A percentile compares a stretch with the other conserved stretches of the same genome.
Conservation (phyloP, 805 yeast species). For the Lipomyces sp. region DNA sequence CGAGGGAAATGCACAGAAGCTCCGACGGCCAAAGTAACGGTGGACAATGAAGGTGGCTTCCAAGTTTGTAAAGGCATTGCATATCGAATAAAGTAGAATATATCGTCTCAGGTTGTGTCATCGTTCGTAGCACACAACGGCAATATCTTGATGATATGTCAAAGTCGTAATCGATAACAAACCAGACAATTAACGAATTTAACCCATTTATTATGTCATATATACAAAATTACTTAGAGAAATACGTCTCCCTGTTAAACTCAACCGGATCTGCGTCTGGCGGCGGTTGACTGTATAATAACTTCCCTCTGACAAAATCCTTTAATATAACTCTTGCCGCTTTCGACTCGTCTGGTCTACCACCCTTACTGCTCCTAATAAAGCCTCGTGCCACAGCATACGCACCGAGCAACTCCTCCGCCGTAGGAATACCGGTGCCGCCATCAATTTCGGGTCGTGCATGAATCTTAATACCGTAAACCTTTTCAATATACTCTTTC, state of each 20-base stretch:
- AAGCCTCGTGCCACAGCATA: slow-evolving; percentile 97
- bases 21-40: too few relatives aligned
- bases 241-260: slow-evolving; percentile 66
- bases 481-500: slow-evolving; percentile 82
- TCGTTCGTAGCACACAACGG: too few relatives aligned
- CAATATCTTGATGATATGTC: too few relatives aligned
- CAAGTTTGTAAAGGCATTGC: too few relatives aligned
- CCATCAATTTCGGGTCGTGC: slow-evolving; percentile 80
- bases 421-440: slow-evolving; percentile 83
- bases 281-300: slow-evolving; percentile 85
- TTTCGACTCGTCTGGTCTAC: slow-evolving; percentile 94
- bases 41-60: too few relatives aligned
- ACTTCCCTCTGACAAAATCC: slow-evolving; percentile 92
- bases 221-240: background rate
- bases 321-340: slow-evolving; percentile 91
- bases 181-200: too few relatives aligned
- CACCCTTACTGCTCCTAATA: slow-evolving; percentile 91
- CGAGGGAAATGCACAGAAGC: too few relatives aligned
- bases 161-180: too few relatives aligned
- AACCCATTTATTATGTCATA: background rate
- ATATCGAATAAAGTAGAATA: too few relatives aligned
- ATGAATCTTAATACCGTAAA: slow-evolving; percentile 88
- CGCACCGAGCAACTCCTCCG: slow-evolving; percentile 85
- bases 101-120: too few relatives aligned
- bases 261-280: slow-evolving; percentile 67